Evolutionary conservation across 345 rosid genomes (phyloP), one percentile per base, ranked within the genome.

Genomic region (Eucalyptus grandis): DNA sequence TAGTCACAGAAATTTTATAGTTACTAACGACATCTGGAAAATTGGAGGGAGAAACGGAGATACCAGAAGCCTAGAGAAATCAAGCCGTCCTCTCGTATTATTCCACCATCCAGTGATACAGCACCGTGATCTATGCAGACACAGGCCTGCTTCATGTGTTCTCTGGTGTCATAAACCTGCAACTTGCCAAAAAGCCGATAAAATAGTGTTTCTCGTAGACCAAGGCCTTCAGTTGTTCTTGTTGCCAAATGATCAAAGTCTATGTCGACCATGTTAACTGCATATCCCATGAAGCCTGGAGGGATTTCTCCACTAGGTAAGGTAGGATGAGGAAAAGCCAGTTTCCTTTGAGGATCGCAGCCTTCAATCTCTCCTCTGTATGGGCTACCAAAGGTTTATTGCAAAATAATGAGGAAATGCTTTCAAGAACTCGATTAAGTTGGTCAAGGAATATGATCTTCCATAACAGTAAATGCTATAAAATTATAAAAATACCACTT

Each of bases 21-120:
- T 19, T 19, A 37, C 44, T 72, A 17, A 58, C 30, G 86, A 49
- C 40, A 54, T 26, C 22, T 30, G 40, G 17, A 34, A 46, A 65
- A 58, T 44, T 53, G 82, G 34, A 85, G 50, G 60, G 83, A 87
- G 87, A 62, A 69, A 77, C 80, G 46, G 24, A 21, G 90, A 31
- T 94, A 96, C 97, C 96, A 86, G 69, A 46, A 85, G 11, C 95
- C 94, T 26, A 92, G 92, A 69, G 92, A 91, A 37, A 94, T 88
- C 12, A 92, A 47, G 30, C 94, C 93, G 30, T 94, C 92, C 90
- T 89, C 94, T 89, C 91, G 93, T 26, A 90, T 77, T 14, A 95
- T 95, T 50, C 95, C 93, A 3, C 98, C 99, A 77, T 96, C 97
- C 58, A 95, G 88, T 46, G 98, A 95, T 14, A 96, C 93, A 43